These are phyloP conservation scores for Dendrobium officinale DNA, from an alignment of 106 monocot species.

Conservation along the genomic window DNA sequence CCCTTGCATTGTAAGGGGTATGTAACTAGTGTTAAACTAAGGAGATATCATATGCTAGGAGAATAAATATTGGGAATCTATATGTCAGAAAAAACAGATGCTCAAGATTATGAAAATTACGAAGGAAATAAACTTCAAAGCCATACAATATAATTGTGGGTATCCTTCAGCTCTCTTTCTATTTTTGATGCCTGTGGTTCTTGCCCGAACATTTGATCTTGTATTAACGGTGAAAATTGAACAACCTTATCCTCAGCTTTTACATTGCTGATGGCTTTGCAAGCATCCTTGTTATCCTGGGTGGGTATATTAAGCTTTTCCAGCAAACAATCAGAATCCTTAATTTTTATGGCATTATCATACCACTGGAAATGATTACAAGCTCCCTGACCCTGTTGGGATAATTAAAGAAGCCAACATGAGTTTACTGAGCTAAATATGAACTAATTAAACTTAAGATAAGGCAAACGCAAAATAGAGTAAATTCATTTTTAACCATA, in stretches of 20 bases:
- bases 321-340: background rate
- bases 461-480: background rate
- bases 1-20: too few relatives aligned
- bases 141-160: background rate
- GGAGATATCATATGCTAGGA: too few relatives aligned
- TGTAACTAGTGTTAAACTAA: background rate
- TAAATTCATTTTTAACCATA: background rate
- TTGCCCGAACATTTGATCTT: background rate
- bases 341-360: background rate
- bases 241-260: background rate
- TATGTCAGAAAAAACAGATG: background rate
- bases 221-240: background rate
- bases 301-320: background rate
- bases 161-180: background rate
- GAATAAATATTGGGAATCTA: too few relatives aligned
- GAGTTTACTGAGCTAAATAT: too few relatives aligned
- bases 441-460: background rate
- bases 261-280: background rate
- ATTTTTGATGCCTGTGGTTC: too few relatives aligned
- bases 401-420: background rate
- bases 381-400: background rate
- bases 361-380: slow-evolving; percentile 5
- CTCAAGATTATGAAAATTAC: background rate
- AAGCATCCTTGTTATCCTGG: background rate
- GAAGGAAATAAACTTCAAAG: background rate